Base-by-base conservation (phyloP, 768 basidiomycete species). In the Galerina sulciceps region DNA sequence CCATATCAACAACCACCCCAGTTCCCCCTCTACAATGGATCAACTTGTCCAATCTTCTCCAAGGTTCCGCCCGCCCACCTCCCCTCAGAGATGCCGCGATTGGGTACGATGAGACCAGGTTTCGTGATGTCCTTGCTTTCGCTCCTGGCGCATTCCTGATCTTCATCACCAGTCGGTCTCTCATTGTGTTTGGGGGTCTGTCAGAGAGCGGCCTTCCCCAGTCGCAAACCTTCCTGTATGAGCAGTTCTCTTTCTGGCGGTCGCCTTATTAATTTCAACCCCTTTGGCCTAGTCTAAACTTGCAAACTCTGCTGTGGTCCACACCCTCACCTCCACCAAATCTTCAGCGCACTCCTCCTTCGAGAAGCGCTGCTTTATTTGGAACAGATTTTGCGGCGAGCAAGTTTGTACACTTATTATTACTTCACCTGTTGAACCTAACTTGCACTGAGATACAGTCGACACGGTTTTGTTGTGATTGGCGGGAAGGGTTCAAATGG, bases 131-230 rank as follows among this genome's bases (percentile, higher is more conserved):
- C 43, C 50, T 22, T 51, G 54, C 46, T 26, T 36, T 38, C 34
- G 44, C 48, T 56, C 55, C 54, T 23, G 38, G 23, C 55, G 41
- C 48, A 46, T 52, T 57, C 55, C 56, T 64, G 49, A 69, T 81
- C 77, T 67, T 72, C 76, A 65, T 72, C 69, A 63, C 57, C 36
- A 82, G 82, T 64, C 82, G 85, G 50, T 81, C 80, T 10, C 71
- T 93, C 53, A 75, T 93, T 63, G 79, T 93, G 52, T 93, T 91
- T 66, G 91, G 91, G 50, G 91, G 91, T 46, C 81, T 90, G 73
- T 88, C 90, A 4, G 76, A 83, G 55, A 82, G 81, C 59, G 86
- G 88, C 10, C 78, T 89, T 26, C 77, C 80, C 46, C 86, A 85
- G 68, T 81, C 81, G 1, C 78, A 84, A 61, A 92, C 90, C 1